Base-by-base conservation (phyloP, 2,329 filamentous ascomycete genomes). In the Alternaria postmessia region DNA sequence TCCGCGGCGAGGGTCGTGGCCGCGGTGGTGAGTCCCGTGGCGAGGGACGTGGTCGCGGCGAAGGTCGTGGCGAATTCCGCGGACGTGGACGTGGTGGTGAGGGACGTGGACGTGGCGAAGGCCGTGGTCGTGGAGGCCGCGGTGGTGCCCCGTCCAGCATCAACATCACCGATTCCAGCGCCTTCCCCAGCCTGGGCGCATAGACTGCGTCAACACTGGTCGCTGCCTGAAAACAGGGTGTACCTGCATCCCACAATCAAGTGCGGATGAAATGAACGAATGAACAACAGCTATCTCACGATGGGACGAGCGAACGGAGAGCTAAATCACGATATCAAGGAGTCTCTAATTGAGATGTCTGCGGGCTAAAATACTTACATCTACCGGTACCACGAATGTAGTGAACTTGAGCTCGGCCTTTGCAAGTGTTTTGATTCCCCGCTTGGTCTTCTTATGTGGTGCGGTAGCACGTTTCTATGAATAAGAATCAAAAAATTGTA, bases 111-210 rank as follows among this genome's bases (percentile, higher is more conserved):
- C 81, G 84, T 73, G 68, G 68, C 52, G 76, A 78, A 63, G 81
- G 84, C 65, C 81, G 84, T 67, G 84, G 76, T 64, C 76, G 77
- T 65, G 81, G 84, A 67, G 83, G 85, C 66, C 84, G 77, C 67
- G 78, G 78, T 64, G 75, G 73, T 61, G 67, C 59, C 52, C 65
- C 66, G 61, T 74, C 80, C 60, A 72, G 76, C 62, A 79, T 83
- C 77, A 83, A 85, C 78, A 75, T 83, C 69, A 71, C 77, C 64
- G 84, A 86, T 76, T 74, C 78, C 67, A 81, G 73, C 64, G 84
- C 83, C 65, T 86, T 86, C 81, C 84, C 84, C 57, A 83, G 79
- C 78, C 76, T 86, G 66, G 84, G 84, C 72, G 70, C 78, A 70
- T 82, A 82, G 58, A 68, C 54, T 62, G 48, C 49, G 43, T 66